Evolutionary conservation across 495 filamentous ascomycete genomes (phyloP).

Genomic region (Melanomma pulvis-pyrius): DNA sequence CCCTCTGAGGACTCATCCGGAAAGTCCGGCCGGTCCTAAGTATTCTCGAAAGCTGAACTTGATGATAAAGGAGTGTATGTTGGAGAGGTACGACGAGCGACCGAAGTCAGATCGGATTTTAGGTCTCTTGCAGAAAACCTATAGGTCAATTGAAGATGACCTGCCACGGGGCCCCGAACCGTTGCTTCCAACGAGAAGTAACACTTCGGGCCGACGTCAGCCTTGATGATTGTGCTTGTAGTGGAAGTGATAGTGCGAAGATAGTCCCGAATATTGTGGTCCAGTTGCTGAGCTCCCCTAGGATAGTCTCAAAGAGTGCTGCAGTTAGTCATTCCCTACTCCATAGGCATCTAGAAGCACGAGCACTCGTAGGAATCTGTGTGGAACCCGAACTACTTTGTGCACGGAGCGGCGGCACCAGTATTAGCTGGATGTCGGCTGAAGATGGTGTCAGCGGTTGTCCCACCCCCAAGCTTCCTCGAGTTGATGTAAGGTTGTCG

Average conservation of each 20-base stretch:
- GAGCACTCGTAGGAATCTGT: neutral
- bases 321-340: too few species aligned
- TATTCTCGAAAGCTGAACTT: neutral
- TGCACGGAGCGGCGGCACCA: neutral
- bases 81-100: neutral
- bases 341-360: too few species aligned
- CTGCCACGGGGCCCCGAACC: neutral
- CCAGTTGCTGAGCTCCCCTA: too few species aligned
- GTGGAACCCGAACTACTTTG: neutral
- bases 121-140: neutral
- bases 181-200: neutral
- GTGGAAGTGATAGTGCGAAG: neutral
- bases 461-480: constrained; percentile 33
- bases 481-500: constrained; percentile 25
- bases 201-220: neutral
- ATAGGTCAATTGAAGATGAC: neutral
- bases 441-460: neutral
- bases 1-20: neutral
- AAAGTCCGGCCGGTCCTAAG: neutral
- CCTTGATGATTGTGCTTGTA: neutral
- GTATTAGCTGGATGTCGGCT: neutral
- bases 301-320: too few species aligned
- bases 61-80: neutral
- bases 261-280: too few species aligned
- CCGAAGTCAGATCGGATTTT: neutral